Conservation (phyloP, 1,139 yeast species). For the Pichia sp. region DNA sequence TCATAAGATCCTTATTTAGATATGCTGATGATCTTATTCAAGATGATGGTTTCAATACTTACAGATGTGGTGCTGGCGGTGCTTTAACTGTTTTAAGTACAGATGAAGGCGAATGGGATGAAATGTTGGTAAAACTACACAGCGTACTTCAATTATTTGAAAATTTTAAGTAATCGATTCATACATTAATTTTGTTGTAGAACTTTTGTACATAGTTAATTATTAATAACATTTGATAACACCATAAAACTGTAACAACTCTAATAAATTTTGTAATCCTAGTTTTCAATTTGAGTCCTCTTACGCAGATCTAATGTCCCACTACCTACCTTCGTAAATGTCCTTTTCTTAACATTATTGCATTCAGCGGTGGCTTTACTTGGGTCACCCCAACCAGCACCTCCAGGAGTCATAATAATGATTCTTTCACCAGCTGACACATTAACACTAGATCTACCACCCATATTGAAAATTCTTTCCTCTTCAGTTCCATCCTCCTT, state of each 20-base stretch:
- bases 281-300: slow-evolving; percentile 23
- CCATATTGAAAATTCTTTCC: slow-evolving; percentile 21
- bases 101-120: slow-evolving; percentile 81
- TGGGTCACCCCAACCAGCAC: slow-evolving; percentile 41
- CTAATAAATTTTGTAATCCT: neutral
- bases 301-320: slow-evolving; percentile 23
- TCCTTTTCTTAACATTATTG: slow-evolving; percentile 1
- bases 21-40: slow-evolving; percentile 46
- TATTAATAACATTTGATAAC: neutral
- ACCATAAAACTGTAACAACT: neutral
- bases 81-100: slow-evolving; percentile 90
- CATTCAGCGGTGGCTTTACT: neutral
- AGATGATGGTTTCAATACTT: slow-evolving; percentile 30
- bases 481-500: slow-evolving; percentile 16
- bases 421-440: slow-evolving; percentile 37
- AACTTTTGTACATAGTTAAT: no score
- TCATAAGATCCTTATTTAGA: slow-evolving; percentile 75
- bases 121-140: slow-evolving; percentile 73
- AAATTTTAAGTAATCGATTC: no score
- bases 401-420: slow-evolving; percentile 42
- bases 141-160: slow-evolving; percentile 67
- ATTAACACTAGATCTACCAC: slow-evolving; percentile 28
- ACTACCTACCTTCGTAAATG: slow-evolving; percentile 11
- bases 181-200: no score
- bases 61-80: slow-evolving; percentile 98